phyloP scores from a whole-genome alignment of 192 early-diverging fungal genomes.

The Linnemannia hyalina region DNA sequence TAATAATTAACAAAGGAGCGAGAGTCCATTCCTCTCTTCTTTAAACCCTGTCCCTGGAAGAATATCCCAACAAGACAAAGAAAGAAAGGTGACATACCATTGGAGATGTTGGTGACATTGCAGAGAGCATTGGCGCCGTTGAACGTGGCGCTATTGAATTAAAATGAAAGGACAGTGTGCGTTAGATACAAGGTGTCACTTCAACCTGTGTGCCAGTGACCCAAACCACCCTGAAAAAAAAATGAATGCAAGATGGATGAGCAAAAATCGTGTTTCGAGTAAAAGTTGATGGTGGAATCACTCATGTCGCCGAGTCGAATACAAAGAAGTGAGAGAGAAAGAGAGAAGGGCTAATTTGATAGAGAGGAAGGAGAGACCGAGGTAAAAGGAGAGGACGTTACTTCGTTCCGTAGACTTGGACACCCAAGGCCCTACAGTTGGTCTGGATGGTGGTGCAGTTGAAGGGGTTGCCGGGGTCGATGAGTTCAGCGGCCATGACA shows the following conservation, averaged over 20 bases:
- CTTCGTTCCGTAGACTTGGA: constrained; percentile 10
- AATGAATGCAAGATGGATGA: background rate
- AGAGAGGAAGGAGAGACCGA: background rate
- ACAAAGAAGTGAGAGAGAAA: background rate
- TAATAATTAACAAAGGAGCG: background rate
- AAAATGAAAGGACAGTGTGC: too few species aligned
- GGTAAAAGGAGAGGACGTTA: background rate
- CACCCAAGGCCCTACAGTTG: constrained; percentile 18
- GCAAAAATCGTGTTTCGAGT: background rate
- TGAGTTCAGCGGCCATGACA: constrained; percentile 31
- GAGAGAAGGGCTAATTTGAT: background rate
- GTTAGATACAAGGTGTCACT: background rate
- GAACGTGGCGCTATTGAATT: background rate
- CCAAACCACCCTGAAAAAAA: too few species aligned
- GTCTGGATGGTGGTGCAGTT: constrained; percentile 34
- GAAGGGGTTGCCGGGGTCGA: constrained; percentile 30
- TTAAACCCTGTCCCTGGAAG: background rate
- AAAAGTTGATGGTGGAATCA: background rate
- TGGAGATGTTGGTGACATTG: constrained; percentile 36
- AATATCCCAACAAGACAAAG: background rate
- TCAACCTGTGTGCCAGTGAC: background rate
- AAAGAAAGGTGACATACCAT: constrained; percentile 19
- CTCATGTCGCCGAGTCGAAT: background rate
- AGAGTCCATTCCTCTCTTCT: background rate
- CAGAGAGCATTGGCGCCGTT: constrained; percentile 2